Evolutionary conservation across 2,329 filamentous ascomycete species (phyloP).

Genomic region (Colletotrichum magnum): DNA sequence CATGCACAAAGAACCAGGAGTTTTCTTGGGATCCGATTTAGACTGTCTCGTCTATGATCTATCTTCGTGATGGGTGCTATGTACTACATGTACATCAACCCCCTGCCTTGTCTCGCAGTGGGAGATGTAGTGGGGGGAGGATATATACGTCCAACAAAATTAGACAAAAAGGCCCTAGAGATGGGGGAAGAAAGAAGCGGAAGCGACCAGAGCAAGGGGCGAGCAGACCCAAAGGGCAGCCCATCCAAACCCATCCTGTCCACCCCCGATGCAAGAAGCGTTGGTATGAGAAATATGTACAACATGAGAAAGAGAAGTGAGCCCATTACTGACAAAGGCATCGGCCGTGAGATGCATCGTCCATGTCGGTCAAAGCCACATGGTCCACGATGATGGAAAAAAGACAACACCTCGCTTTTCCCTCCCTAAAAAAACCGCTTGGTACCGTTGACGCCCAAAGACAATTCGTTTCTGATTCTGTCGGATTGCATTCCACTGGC

Average conservation of each 20-base stretch:
- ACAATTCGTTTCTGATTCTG: slow-evolving; percentile 8
- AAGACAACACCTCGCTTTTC: slow-evolving; percentile 26
- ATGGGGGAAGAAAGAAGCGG: slow-evolving; percentile 6
- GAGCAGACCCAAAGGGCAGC: neutral
- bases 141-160: slow-evolving; percentile 41
- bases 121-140: slow-evolving; percentile 24
- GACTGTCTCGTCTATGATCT: slow-evolving; percentile 36
- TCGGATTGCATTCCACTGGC: neutral
- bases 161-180: slow-evolving; percentile 20
- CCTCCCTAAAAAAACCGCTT: slow-evolving; percentile 25
- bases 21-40: slow-evolving; percentile 35
- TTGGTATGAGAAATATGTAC: slow-evolving; percentile 41
- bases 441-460: slow-evolving; percentile 40
- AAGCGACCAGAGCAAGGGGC: neutral
- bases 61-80: slow-evolving; percentile 38
- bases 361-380: slow-evolving; percentile 22
- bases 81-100: slow-evolving; percentile 36
- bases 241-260: slow-evolving; percentile 7
- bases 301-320: slow-evolving; percentile 29
- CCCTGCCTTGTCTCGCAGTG: slow-evolving; percentile 33
- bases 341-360: slow-evolving; percentile 30
- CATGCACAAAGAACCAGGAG: no score
- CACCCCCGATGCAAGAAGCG: slow-evolving; percentile 15
- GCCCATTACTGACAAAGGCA: slow-evolving; percentile 32
- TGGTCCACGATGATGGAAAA: neutral